These are phyloP conservation scores for Daldinia decipiens DNA, from an alignment of 495 filamentous ascomycete species.

Conservation along the genomic window DNA sequence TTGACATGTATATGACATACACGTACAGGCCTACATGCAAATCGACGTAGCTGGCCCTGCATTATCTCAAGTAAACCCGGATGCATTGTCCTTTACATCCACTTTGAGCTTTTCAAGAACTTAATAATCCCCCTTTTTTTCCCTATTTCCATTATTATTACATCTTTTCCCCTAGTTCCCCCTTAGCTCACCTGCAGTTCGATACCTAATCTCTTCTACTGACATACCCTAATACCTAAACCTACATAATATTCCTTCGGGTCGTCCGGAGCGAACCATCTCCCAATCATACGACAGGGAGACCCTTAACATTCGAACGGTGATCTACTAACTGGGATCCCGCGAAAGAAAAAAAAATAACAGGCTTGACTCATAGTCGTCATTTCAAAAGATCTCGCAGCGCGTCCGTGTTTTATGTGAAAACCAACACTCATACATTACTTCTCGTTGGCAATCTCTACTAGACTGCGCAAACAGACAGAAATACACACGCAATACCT, in stretches of 20 bases:
- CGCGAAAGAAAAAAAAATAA: constrained; percentile 20
- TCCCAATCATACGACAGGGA: constrained; percentile 40
- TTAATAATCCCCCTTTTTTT: constrained; percentile 6
- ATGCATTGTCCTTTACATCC: constrained; percentile 11
- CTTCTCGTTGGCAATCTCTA: constrained; percentile 10
- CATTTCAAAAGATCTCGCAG: constrained; percentile 31
- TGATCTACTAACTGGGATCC: constrained; percentile 28
- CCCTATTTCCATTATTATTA: constrained; percentile 3
- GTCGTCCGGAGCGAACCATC: constrained; percentile 38
- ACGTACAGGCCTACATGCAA: background rate
- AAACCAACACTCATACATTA: constrained; percentile 17
- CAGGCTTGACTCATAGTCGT: constrained; percentile 25
- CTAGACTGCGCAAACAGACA: constrained; percentile 21
- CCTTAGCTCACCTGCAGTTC: constrained; percentile 11
- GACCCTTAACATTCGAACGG: constrained; percentile 14
- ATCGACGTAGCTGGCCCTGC: constrained; percentile 2
- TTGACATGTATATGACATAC: background rate
- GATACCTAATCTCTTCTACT: constrained; percentile 1
- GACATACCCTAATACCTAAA: constrained; percentile 14
- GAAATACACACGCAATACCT: constrained; percentile 9
- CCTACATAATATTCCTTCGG: constrained; percentile 37
- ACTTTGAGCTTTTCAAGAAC: background rate
- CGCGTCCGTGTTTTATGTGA: constrained; percentile 34
- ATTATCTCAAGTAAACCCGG: constrained; percentile 12
- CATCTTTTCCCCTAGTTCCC: background rate